phyloP scores from a whole-genome alignment of 805 yeast genomes.

The Lipomyces sp. region DNA sequence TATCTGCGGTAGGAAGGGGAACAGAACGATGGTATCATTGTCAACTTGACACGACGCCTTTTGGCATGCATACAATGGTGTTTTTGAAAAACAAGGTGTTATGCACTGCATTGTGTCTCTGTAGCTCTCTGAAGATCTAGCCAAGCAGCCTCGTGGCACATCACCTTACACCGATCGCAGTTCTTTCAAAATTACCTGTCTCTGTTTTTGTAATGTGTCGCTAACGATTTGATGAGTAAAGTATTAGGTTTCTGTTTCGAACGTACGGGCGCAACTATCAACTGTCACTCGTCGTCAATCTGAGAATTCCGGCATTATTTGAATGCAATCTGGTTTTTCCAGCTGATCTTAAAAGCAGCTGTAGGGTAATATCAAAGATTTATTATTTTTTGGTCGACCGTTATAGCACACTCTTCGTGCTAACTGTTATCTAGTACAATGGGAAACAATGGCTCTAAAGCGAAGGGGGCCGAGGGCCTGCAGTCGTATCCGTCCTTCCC shows the following conservation, averaged over 20 bases:
- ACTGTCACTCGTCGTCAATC: not conserved
- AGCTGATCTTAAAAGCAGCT: not conserved
- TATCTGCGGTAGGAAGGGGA: not conserved
- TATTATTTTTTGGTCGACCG: not conserved
- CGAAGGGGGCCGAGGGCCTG: constrained; percentile 38
- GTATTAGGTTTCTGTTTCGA: not conserved
- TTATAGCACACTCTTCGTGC: not conserved
- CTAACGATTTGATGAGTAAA: not conserved
- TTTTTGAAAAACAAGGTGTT: not conserved
- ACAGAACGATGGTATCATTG: not conserved
- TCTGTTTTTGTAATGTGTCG: not conserved
- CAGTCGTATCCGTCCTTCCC: constrained; percentile 47
- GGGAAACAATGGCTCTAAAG: constrained; percentile 49
- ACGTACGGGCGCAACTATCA: not conserved
- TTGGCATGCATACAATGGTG: not conserved
- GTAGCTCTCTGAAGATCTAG: not conserved
- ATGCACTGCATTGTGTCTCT: not conserved
- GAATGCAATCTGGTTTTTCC: not conserved
- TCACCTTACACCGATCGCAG: not conserved
- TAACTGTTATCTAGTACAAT: constrained; percentile 34
- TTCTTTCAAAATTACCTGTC: not conserved
- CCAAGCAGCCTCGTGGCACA: not conserved
- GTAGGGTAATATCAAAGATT: not conserved
- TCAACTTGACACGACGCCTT: not conserved
- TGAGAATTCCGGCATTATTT: not conserved